Percentiles rank a stretch among this genome's conserved stretches.
These are phyloP conservation scores for Sarocladiaceae sp. DNA, from an alignment of 2,329 filamentous ascomycete genomes.

Conservation along the genomic window DNA sequence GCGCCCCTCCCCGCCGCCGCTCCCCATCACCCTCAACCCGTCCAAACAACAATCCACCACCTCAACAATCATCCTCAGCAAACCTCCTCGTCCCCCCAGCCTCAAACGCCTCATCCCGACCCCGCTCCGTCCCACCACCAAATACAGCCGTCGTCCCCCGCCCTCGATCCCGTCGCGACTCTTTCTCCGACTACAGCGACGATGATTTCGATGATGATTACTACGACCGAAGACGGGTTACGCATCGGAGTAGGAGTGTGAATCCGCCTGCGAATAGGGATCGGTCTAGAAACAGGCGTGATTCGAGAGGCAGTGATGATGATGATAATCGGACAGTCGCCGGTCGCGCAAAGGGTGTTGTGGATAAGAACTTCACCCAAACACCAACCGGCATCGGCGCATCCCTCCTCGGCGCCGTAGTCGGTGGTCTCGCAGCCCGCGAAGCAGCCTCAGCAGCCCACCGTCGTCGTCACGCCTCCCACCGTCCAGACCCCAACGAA, in stretches of 20 bases:
- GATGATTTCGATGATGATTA: constrained; percentile 8
- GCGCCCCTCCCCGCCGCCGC: constrained; percentile 13
- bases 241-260: constrained; percentile 15
- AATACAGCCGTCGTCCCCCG: constrained; percentile 22
- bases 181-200: constrained; percentile 13
- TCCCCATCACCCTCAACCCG: constrained; percentile 16
- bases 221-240: constrained; percentile 18
- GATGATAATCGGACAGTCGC: constrained; percentile 22
- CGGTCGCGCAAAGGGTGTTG: constrained; percentile 34
- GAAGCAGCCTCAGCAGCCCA: constrained; percentile 31
- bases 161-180: constrained; percentile 17
- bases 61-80: constrained; percentile 25
- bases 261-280: constrained; percentile 10
- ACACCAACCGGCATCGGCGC: constrained; percentile 45
- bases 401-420: constrained; percentile 48
- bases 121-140: constrained; percentile 28
- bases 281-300: constrained; percentile 12
- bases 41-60: constrained; percentile 20
- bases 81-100: constrained; percentile 18
- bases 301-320: constrained; percentile 7
- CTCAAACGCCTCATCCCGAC: constrained; percentile 15
- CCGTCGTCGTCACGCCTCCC: constrained; percentile 19
- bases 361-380: constrained; percentile 44
- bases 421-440: constrained; percentile 49
- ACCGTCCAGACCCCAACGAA: constrained; percentile 19